Evolutionary conservation across 768 basidiomycete species (phyloP).

Genomic region (Mycena polygramma): DNA sequence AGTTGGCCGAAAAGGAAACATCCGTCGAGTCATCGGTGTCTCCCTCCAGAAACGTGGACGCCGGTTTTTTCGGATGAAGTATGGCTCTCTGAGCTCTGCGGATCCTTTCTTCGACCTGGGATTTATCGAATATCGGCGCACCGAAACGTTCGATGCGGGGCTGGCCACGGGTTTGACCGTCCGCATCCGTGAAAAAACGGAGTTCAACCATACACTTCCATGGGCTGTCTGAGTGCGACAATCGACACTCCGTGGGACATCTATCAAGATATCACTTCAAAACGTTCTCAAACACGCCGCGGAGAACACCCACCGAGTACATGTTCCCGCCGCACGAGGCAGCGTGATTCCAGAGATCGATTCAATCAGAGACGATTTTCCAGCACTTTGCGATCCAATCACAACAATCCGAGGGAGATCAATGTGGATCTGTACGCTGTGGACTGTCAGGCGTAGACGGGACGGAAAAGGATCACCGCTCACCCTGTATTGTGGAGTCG

Average conservation of each 20-base stretch:
- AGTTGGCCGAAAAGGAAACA: conserved; percentile 66
- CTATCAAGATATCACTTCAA: conserved; percentile 44
- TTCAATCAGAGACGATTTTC: conserved; percentile 84
- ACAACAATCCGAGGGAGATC: conserved; percentile 82
- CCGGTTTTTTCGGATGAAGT: conserved; percentile 63
- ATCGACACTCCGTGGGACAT: conserved; percentile 70
- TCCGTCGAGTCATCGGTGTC: conserved; percentile 46
- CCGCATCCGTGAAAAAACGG: conserved; percentile 56
- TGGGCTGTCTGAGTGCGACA: conserved; percentile 52
- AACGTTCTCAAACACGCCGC: not conserved
- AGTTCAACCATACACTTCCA: conserved; percentile 70
- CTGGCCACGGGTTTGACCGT: conserved; percentile 54
- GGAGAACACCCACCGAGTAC: conserved; percentile 67
- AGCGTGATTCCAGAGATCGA: conserved; percentile 82
- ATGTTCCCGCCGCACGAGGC: conserved; percentile 69
- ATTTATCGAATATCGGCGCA: conserved; percentile 60
- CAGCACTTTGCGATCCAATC: conserved; percentile 79
- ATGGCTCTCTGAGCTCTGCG: conserved; percentile 76
- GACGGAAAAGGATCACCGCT: not conserved
- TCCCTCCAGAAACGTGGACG: conserved; percentile 54
- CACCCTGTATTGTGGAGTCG: conserved; percentile 74
- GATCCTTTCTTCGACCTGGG: conserved; percentile 74
- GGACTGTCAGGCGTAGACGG: no score
- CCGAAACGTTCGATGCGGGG: conserved; percentile 61
- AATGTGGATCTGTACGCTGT: conserved; percentile 75